These are phyloP conservation scores for Monosporascus sp. DNA, from an alignment of 2,329 filamentous ascomycete species.

Conservation along the genomic window DNA sequence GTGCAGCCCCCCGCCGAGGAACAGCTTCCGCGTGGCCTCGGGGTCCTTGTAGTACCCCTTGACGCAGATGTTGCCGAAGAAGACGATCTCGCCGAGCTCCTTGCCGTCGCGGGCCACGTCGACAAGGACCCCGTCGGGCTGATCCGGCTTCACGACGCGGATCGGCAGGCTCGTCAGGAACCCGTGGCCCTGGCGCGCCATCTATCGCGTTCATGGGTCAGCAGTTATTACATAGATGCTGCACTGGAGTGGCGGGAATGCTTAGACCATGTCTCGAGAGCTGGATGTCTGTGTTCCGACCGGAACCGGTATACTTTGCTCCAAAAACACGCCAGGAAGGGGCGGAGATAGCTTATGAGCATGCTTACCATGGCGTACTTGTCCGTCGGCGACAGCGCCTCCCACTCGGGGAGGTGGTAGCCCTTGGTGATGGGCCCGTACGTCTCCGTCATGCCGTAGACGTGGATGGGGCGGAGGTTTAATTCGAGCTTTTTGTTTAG, in stretches of 20 bases:
- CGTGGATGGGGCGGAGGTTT: constrained; percentile 87
- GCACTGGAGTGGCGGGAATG: no score
- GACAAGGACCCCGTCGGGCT: constrained; percentile 61
- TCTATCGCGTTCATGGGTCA: constrained; percentile 39
- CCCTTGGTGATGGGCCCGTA: constrained; percentile 96
- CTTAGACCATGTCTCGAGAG: no score
- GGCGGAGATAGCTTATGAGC: no score
- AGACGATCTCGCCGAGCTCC: constrained; percentile 81
- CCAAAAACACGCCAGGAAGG: no score
- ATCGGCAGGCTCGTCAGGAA: constrained; percentile 78
- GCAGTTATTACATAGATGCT: no score
- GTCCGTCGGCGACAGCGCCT: constrained; percentile 65
- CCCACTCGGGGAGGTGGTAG: constrained; percentile 83
- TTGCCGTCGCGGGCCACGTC: constrained; percentile 66
- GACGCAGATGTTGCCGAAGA: constrained; percentile 85
- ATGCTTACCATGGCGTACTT: constrained; percentile 54
- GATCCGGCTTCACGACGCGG: constrained; percentile 76
- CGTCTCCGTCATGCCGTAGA: constrained; percentile 84
- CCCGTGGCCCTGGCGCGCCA: constrained; percentile 92
- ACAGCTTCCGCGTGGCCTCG: constrained; percentile 80
- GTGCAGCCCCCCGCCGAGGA: constrained; percentile 80
- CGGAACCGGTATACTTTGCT: no score
- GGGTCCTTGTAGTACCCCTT: constrained; percentile 89
- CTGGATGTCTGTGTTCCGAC: no score
- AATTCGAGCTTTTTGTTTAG: constrained; percentile 37